Percentiles rank a stretch among this genome's conserved stretches.
These are phyloP conservation scores for Micractinium conductrix DNA, from an alignment of 139 green algal species.

Conservation along the genomic window DNA sequence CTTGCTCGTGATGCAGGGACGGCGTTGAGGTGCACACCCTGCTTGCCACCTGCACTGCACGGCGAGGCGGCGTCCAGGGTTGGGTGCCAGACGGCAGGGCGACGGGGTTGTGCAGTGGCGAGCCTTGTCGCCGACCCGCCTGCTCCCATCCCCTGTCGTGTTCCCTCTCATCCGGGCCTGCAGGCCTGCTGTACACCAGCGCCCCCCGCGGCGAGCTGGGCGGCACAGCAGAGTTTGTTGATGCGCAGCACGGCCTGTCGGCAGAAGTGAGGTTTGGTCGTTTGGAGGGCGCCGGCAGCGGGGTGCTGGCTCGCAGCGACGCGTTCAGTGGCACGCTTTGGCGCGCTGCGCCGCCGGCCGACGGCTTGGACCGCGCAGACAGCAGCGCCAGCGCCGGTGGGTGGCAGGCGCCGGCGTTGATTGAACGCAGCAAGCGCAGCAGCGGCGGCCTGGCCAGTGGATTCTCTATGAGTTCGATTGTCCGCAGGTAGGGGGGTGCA, in stretches of 20 bases:
- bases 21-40: too few species aligned
- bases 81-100: too few species aligned
- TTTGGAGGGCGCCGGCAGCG: conserved; percentile 40
- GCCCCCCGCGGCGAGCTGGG: conserved; percentile 60
- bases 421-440: background rate
- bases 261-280: conserved; percentile 60
- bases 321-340: conserved; percentile 68
- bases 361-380: background rate
- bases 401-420: background rate
- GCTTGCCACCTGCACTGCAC: too few species aligned
- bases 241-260: conserved; percentile 54
- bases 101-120: too few species aligned
- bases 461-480: too few species aligned
- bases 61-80: too few species aligned
- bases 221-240: conserved; percentile 56
- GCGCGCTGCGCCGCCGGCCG: background rate
- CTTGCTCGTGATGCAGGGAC: too few species aligned
- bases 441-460: background rate
- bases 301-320: conserved; percentile 64
- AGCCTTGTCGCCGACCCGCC: too few species aligned
- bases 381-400: background rate
- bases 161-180: background rate
- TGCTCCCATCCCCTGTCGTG: too few species aligned
- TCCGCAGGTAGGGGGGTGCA: too few species aligned
- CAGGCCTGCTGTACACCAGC: conserved; percentile 56